Base-by-base conservation (phyloP, 2,329 filamentous ascomycete genomes). In the Trichoderma oligosporum region DNA sequence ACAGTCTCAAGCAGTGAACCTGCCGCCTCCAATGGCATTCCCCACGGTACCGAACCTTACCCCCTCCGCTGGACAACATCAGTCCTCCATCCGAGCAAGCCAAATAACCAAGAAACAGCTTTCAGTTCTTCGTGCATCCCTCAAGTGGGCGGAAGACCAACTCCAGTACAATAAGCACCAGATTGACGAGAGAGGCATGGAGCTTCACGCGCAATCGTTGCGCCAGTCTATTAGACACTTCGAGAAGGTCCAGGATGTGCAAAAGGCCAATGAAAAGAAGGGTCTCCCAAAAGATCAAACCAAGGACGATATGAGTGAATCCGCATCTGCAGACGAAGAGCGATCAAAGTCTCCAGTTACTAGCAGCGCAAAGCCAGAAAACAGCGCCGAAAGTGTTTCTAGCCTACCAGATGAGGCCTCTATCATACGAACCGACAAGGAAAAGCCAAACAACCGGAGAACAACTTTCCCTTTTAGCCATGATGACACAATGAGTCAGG, bases 71-170 rank as follows among this genome's bases (percentile, higher is more conserved):
- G 64, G 65, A 39, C 75, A 78, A 11, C 81, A 78, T 2, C 73
- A 79, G 22, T 83, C 82, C n/a, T 84, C 82, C 6, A 85, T 85
- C 60, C 76, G 77, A 20, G 78, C 77, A 4, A 85, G 82, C 62
- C 79, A 82, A n/a, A 82, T 85, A 62, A 84, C 81, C 7, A 81
- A 73, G 65, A 81, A 79, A 62, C 82, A 85, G 62, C 76, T 85
- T 48, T 75, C 78, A 20, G 70, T 72, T 39, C 74, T 86, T 54
- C 76, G 75, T 38, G 64, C 66, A n/a, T 76, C 77, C n/a, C 73
- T 86, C 59, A 81, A 78, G 63, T 78, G 79, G 57, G 73, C 80
- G 38, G 78, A 84, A 61, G 78, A 82, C 59, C 82, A 86, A 62
- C 68, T 86, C 42, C 76, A 78, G 52, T 84, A 81, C 72, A 85